A percentile compares a stretch with the other conserved stretches of the same genome.
These are phyloP conservation scores for Schizophyllum amplum DNA, from an alignment of 1,284 basidiomycete species.

Conservation along the genomic window DNA sequence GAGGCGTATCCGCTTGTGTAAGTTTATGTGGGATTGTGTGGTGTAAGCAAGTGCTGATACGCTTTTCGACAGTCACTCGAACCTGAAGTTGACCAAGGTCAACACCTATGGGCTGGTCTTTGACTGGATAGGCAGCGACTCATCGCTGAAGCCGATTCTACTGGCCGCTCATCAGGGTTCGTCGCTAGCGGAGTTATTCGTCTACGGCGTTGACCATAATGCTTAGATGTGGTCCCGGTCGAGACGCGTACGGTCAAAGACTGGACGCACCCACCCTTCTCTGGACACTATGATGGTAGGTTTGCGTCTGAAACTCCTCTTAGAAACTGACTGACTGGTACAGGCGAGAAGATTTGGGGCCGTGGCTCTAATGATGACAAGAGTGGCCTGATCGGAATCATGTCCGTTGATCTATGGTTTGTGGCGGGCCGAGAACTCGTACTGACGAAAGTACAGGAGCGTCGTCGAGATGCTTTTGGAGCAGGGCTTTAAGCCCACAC, in stretches of 20 bases:
- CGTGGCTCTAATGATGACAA: conserved; percentile 60
- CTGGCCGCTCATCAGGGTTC: conserved; percentile 67
- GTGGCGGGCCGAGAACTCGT: not conserved
- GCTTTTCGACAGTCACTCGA: conserved; percentile 33
- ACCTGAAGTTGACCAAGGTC: conserved; percentile 50
- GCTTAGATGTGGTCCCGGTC: conserved; percentile 63
- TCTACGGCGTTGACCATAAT: not conserved
- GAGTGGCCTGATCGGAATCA: conserved; percentile 45
- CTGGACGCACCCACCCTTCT: conserved; percentile 34
- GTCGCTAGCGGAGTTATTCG: conserved; percentile 1
- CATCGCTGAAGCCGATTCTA: conserved; percentile 56
- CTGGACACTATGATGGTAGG: conserved; percentile 13
- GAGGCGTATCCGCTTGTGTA: conserved; percentile 41
- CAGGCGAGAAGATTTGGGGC: conserved; percentile 53
- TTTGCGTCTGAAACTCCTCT: not conserved
- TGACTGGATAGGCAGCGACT: conserved; percentile 58
- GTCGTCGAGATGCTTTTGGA: conserved; percentile 36
- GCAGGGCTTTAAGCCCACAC: conserved; percentile 32
- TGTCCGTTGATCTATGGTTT: conserved; percentile 28
- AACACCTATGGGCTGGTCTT: conserved; percentile 63
- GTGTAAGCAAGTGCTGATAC: not conserved
- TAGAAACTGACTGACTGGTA: not conserved
- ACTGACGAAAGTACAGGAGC: conserved; percentile 13
- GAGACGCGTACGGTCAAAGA: conserved; percentile 41
- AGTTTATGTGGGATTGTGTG: conserved; percentile 11